Conservation (phyloP, 148 eudicot genomes). For the Polygonum aviculare region DNA sequence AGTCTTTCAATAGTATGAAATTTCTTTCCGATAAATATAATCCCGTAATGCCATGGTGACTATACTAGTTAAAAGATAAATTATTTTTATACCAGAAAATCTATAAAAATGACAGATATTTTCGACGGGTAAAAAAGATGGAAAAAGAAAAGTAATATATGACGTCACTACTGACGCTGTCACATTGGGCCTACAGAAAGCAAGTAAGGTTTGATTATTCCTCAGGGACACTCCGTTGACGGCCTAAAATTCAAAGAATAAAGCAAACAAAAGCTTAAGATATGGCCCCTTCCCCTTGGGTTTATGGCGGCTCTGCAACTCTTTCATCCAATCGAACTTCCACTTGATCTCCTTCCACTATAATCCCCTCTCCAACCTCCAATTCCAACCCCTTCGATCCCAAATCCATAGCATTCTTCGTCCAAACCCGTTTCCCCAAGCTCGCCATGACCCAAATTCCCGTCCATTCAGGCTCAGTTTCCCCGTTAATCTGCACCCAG, state of each 20-base stretch:
- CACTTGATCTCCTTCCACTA: not conserved
- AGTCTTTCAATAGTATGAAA: no score
- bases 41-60: no score
- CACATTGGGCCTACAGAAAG: not conserved
- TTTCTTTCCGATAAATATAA: no score
- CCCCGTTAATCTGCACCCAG: slow-evolving; percentile 22
- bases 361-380: not conserved
- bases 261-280: not conserved
- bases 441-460: slow-evolving; percentile 22
- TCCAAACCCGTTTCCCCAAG: not conserved
- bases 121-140: not conserved
- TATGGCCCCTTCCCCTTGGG: not conserved
- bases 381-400: not conserved
- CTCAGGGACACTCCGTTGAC: not conserved
- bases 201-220: not conserved
- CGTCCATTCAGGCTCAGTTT: slow-evolving; percentile 13
- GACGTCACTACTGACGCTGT: not conserved
- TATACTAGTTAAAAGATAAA: no score
- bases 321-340: slow-evolving; percentile 1
- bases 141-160: not conserved
- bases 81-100: no score
- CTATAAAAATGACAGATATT: no score
- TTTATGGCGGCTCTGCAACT: not conserved
- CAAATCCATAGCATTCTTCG: not conserved
- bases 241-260: not conserved